Evolutionary conservation across 495 filamentous ascomycete species (phyloP).

Genomic region (Talaromyces proteolyticus): DNA sequence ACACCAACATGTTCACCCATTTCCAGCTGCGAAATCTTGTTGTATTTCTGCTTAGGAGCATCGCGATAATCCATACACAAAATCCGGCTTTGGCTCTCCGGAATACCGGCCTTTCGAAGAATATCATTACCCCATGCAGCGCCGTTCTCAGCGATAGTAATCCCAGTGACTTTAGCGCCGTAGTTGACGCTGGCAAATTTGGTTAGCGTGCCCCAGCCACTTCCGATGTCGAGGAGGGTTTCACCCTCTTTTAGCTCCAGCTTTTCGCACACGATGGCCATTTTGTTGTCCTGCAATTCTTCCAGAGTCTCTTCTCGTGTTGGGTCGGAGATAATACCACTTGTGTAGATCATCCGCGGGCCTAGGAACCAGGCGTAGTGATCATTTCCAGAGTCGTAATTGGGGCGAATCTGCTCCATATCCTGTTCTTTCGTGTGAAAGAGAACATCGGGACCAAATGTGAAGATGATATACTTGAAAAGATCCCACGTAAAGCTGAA

Average conservation of each 20-base stretch:
- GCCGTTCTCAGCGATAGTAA: slow-evolving; percentile 79
- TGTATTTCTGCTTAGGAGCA: slow-evolving; percentile 63
- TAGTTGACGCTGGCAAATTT: slow-evolving; percentile 75
- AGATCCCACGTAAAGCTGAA: slow-evolving; percentile 70
- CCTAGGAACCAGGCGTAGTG: slow-evolving; percentile 88
- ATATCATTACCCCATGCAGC: slow-evolving; percentile 78
- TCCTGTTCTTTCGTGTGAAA: slow-evolving; percentile 78
- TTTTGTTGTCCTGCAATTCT: slow-evolving; percentile 85
- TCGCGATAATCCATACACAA: slow-evolving; percentile 85
- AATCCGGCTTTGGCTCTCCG: slow-evolving; percentile 67
- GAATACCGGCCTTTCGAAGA: slow-evolving; percentile 60
- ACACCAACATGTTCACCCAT: slow-evolving; percentile 92
- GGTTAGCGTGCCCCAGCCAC: slow-evolving; percentile 82
- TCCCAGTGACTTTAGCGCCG: slow-evolving; percentile 69
- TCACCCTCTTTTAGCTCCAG: slow-evolving; percentile 67
- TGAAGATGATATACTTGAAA: slow-evolving; percentile 65
- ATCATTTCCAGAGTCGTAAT: slow-evolving; percentile 86
- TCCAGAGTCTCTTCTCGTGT: slow-evolving; percentile 73
- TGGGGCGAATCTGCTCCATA: slow-evolving; percentile 81
- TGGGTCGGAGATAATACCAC: slow-evolving; percentile 72
- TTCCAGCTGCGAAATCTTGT: slow-evolving; percentile 85
- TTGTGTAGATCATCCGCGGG: slow-evolving; percentile 88
- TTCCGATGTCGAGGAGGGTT: slow-evolving; percentile 73
- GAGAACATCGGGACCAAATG: slow-evolving; percentile 69
- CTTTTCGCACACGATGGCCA: slow-evolving; percentile 82